Percentiles rank a stretch among this genome's conserved stretches.
These are phyloP conservation scores for Ceratocystis variospora DNA, from an alignment of 2,329 filamentous ascomycete genomes.

Conservation along the genomic window DNA sequence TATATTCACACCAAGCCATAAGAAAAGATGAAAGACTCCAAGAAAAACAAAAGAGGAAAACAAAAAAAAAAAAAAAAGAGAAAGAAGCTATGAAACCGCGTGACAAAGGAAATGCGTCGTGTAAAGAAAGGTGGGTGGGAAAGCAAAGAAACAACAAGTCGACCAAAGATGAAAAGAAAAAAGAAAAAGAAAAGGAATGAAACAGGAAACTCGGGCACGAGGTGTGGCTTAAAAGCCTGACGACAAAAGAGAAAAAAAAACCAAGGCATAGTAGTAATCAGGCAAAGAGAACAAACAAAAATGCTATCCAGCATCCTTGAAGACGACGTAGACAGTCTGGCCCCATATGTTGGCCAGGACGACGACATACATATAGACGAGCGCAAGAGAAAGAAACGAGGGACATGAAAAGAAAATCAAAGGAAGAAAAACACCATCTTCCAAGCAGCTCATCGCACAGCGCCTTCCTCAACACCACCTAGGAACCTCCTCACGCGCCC, in stretches of 20 bases:
- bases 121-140: background rate
- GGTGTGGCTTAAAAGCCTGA: no score
- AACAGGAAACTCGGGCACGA: no score
- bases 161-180: background rate
- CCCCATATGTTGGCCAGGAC: no score
- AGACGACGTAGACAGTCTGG: no score
- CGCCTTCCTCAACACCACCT: conserved; percentile 55
- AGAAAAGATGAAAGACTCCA: background rate
- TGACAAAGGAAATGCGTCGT: background rate
- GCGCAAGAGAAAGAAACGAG: background rate
- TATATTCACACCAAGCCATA: background rate
- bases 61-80: background rate
- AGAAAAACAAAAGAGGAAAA: background rate
- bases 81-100: background rate
- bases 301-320: background rate
- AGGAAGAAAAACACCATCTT: background rate
- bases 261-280: background rate
- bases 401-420: background rate
- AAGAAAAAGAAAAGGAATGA: background rate
- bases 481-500: conserved; percentile 66
- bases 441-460: conserved; percentile 28
- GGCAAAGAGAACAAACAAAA: conserved; percentile 3
- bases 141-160: background rate
- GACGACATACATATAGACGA: background rate
- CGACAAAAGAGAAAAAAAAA: no score